A percentile compares a stretch with the other conserved stretches of the same genome.
Evolutionary conservation across 2,329 filamentous ascomycete genomes (phyloP).

Genomic region (Aspergillus ustus): DNA sequence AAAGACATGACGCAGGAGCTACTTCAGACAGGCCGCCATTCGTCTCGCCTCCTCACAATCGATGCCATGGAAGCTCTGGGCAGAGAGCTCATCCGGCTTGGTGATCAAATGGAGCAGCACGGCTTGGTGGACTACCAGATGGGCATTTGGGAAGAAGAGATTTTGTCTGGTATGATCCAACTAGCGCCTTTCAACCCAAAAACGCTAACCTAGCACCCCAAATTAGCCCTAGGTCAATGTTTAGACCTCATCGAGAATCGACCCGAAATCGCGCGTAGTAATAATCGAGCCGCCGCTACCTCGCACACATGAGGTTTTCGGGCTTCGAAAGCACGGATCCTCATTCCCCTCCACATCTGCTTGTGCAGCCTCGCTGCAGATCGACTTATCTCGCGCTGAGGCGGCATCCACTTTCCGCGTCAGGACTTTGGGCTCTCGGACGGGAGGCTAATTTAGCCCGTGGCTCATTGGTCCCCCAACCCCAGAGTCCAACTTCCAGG

Average conservation of each 20-base stretch:
- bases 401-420: constrained; percentile 13
- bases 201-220: background rate
- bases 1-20: constrained; percentile 70
- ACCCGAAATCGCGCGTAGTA: constrained; percentile 30
- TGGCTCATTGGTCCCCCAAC: constrained; percentile 2
- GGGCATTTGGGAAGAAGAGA: constrained; percentile 93
- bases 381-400: constrained; percentile 5
- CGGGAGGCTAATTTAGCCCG: constrained; percentile 21
- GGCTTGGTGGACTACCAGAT: constrained; percentile 98
- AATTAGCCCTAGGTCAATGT: constrained; percentile 57
- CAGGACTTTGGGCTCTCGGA: constrained; percentile 17
- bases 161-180: constrained; percentile 71
- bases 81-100: constrained; percentile 78
- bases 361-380: background rate
- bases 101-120: constrained; percentile 84
- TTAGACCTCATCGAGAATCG: constrained; percentile 56
- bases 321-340: constrained; percentile 8
- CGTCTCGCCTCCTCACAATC: constrained; percentile 66
- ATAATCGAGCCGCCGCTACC: constrained; percentile 25
- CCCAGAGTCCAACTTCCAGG: constrained; percentile 5
- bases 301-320: constrained; percentile 31
- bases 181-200: background rate
- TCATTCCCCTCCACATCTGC: background rate
- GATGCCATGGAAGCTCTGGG: constrained; percentile 78
- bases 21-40: constrained; percentile 62